Conservation (phyloP, 225 moss, liverwort and hornwort species). For the Rhytidiadelphus loreus region DNA sequence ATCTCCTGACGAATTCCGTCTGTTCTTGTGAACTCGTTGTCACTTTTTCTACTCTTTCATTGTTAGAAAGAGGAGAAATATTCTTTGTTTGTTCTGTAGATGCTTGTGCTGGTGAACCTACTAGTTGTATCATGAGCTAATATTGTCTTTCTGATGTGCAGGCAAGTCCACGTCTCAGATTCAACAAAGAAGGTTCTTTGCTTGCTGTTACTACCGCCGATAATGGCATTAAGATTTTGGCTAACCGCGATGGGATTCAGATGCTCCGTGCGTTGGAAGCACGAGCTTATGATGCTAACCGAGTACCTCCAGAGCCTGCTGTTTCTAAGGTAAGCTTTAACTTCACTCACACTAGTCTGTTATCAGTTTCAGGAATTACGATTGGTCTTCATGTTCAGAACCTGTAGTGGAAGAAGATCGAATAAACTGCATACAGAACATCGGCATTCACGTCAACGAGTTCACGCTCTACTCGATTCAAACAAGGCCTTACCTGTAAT, state of each 20-base stretch:
- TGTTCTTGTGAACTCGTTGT: not conserved
- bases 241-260: constrained; percentile 78
- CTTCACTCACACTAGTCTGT: not conserved
- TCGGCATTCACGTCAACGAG: not conserved
- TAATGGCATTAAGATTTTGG: constrained; percentile 91
- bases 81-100: not conserved
- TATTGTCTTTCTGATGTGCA: constrained; percentile 11
- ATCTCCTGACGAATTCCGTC: not conserved
- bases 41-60: not conserved
- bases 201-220: constrained; percentile 94
- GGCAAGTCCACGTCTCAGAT: constrained; percentile 92
- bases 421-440: not conserved
- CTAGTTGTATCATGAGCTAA: not conserved
- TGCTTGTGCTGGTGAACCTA: not conserved
- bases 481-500: not conserved
- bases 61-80: not conserved
- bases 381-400: not conserved
- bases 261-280: constrained; percentile 72
- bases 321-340: constrained; percentile 66
- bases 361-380: not conserved
- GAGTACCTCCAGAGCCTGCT: constrained; percentile 72
- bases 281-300: constrained; percentile 65
- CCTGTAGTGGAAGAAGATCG: not conserved
- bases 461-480: not conserved
- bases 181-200: constrained; percentile 90